phyloP scores from a whole-genome alignment of 169 alveolate species.

The Cryptosporidium sp. region DNA sequence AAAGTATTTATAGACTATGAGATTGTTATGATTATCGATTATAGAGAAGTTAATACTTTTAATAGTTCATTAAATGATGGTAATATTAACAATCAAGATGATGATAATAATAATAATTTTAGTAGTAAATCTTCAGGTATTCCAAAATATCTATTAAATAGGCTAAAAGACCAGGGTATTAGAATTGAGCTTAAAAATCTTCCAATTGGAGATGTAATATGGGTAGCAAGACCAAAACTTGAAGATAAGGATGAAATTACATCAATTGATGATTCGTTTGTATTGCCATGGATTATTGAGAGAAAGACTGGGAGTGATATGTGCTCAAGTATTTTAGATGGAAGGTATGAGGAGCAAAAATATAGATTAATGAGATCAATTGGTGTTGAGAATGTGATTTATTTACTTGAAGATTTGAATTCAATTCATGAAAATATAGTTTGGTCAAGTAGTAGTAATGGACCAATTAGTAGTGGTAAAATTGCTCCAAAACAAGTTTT shows the following conservation, averaged over 20 bases:
- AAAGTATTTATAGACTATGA: constrained; percentile 45
- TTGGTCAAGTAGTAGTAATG: constrained; percentile 66
- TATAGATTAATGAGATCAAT: constrained; percentile 82
- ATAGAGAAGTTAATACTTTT: constrained; percentile 56
- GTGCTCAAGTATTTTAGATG: constrained; percentile 86
- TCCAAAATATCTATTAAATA: constrained; percentile 37
- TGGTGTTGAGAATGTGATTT: constrained; percentile 83
- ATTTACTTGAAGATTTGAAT: constrained; percentile 80
- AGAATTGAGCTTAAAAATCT: constrained; percentile 53
- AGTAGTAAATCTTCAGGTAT: constrained; percentile 53
- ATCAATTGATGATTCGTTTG: constrained; percentile 79
- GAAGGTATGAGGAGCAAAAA: constrained; percentile 87
- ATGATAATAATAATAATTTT: neutral
- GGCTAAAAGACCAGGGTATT: constrained; percentile 41
- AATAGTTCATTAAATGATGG: neutral
- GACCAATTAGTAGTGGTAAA: constrained; percentile 77
- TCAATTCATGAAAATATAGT: constrained; percentile 69
- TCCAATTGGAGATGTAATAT: constrained; percentile 68
- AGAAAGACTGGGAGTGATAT: constrained; percentile 86
- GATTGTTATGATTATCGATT: constrained; percentile 61
- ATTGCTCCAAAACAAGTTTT: constrained; percentile 78
- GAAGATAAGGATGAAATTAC: constrained; percentile 55
- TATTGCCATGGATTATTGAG: constrained; percentile 87
- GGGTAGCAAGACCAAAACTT: constrained; percentile 69
- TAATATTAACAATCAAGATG: neutral